Base-by-base conservation (phyloP, 2,329 filamentous ascomycete species). In the Stylonectria norvegica region DNA sequence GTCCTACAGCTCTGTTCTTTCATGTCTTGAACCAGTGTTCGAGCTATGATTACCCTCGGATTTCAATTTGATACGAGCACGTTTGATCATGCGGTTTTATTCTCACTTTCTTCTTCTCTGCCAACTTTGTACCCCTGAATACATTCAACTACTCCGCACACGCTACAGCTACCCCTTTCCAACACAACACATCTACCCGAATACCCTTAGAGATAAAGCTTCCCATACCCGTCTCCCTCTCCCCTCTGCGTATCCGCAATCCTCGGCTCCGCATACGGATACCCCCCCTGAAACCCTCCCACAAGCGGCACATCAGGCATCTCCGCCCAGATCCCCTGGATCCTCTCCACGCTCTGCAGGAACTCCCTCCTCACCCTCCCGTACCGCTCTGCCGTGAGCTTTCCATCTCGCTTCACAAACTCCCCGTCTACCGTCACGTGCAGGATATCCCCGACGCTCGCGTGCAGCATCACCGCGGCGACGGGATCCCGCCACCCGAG, bases 401-500 rank as follows among this genome's bases (percentile, higher is more conserved):
- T 65, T 2, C 69, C 61, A 11, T 71, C 63, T 5, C 62, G 57
- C 61, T 78, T 80, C 32, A 59, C 54, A 34, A 71, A 76, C 39
- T 62, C 53, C 0, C 75, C 76, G 36, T 71, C 66, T 0, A 78
- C 68, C 8, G 76, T 42, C 1, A 79, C 76, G 36, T 72, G 63
- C 38, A 68, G 55, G 17, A 80, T 61, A 41, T 80, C 75, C 0
- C 70, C 74, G 4, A 75, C 67, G 38, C 66, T 72, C 1, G 74
- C 68, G 42, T 80, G 76, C 23, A 81, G 57, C 18, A 81, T 69
- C 1, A 81, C 62, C 0, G 77, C 77, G 0, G 76, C 76, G 4
- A 81, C 65, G 0, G 75, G 73, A 40, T 80, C 75, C 5, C 47
- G 59, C 73, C 75, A 79, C 3, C 76, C 76, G 1, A 79, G 59